Conservation (phyloP, 371 early-diverging fungal genomes). For the Lichtheimia ramosa region DNA sequence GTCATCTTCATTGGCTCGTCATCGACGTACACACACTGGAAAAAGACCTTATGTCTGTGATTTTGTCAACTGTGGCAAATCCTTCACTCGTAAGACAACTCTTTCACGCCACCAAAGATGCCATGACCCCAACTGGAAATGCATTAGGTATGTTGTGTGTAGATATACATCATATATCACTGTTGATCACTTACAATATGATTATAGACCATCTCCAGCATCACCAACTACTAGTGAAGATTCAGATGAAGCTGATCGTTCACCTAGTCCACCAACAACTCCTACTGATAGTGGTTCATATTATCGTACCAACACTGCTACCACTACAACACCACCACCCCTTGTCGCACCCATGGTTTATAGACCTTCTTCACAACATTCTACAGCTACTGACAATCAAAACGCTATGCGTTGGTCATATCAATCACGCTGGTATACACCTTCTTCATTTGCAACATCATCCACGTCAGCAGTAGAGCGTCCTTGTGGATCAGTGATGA, state of each 20-base stretch:
- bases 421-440: conserved; percentile 1
- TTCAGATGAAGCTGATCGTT: conserved; percentile 31
- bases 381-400: conserved; percentile 1
- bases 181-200: background rate
- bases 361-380: conserved; percentile 9
- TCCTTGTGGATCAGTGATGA: conserved; percentile 2
- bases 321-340: background rate
- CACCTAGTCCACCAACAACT: conserved; percentile 28
- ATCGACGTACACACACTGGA: conserved; percentile 43
- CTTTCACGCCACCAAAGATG: conserved; percentile 60
- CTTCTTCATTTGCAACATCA: background rate
- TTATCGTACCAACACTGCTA: conserved; percentile 10
- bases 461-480: conserved; percentile 2
- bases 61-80: conserved; percentile 47
- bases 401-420: conserved; percentile 3
- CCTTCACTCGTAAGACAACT: conserved; percentile 64
- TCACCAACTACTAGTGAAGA: conserved; percentile 29
- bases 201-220: conserved; percentile 21
- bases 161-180: background rate
- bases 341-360: conserved; percentile 22
- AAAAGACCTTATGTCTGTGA: conserved; percentile 42
- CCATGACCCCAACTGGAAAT: conserved; percentile 27
- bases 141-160: conserved; percentile 11
- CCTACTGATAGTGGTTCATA: conserved; percentile 22
- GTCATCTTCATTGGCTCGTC: conserved; percentile 43